Conservation (phyloP, 345 rosid genomes). For the Brassica napus region Da-Ae NC_063442.1:27280001-27280500, state of each 20-base stretch:
- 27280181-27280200: conserved; percentile 79
- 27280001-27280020: conserved; percentile 69
- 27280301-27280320: conserved; percentile 49
- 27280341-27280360: conserved; percentile 26
- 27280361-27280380: conserved; percentile 62
- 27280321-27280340: conserved; percentile 36
- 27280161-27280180: conserved; percentile 54
- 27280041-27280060: conserved; percentile 54
- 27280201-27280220: conserved; percentile 62
- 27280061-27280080: conserved; percentile 57
- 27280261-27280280: conserved; percentile 71
- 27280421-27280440: conserved; percentile 57
- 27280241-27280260: conserved; percentile 61
- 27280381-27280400: conserved; percentile 52
- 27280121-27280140: conserved; percentile 69
- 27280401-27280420: conserved; percentile 53
- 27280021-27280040: conserved; percentile 60
- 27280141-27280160: conserved; percentile 55
- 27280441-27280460: conserved; percentile 62
- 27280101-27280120: conserved; percentile 54
- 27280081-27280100: conserved; percentile 53
- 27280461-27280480: conserved; percentile 38
- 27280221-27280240: conserved; percentile 46
- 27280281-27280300: conserved; percentile 66
- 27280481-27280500: conserved; percentile 51